Evolutionary conservation across 495 filamentous ascomycete species (phyloP).

Genomic region (Penicillium angulare): DNA sequence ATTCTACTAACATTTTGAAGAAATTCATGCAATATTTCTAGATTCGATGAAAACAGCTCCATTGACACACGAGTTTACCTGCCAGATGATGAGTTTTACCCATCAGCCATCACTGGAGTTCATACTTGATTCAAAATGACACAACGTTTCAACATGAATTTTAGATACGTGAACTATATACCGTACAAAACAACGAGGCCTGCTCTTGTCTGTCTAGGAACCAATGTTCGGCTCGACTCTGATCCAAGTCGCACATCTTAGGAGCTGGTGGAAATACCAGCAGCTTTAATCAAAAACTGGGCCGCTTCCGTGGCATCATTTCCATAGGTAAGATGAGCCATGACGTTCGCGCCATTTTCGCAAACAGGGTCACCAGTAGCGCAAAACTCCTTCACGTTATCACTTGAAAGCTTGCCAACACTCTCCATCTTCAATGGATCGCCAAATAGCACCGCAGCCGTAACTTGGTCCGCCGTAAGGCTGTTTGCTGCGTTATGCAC

Average conservation of each 20-base stretch:
- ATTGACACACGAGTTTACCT: too few relatives aligned
- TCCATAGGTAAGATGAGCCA: slow-evolving; percentile 54
- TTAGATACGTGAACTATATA: too few relatives aligned
- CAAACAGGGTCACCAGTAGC: slow-evolving; percentile 56
- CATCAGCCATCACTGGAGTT: too few relatives aligned
- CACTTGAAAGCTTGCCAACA: slow-evolving; percentile 42
- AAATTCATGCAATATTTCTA: too few relatives aligned
- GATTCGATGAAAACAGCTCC: too few relatives aligned
- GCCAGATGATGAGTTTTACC: too few relatives aligned
- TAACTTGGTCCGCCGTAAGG: slow-evolving; percentile 29
- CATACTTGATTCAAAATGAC: too few relatives aligned
- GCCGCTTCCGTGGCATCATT: slow-evolving; percentile 48
- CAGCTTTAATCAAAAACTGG: slow-evolving; percentile 39
- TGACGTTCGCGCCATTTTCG: slow-evolving; percentile 44
- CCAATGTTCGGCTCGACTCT: too few relatives aligned
- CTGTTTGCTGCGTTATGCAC: slow-evolving; percentile 48
- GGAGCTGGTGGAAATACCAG: slow-evolving; percentile 20
- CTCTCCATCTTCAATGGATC: slow-evolving; percentile 51
- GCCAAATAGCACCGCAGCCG: slow-evolving; percentile 54
- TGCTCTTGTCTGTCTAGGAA: too few relatives aligned
- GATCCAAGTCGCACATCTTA: not conserved
- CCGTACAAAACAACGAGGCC: too few relatives aligned
- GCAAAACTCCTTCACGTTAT: slow-evolving; percentile 52
- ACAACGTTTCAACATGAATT: too few relatives aligned
- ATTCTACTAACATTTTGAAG: too few relatives aligned